Conservation (phyloP, 1,284 basidiomycete species). For the Bondarzewia mesenterica region DNA sequence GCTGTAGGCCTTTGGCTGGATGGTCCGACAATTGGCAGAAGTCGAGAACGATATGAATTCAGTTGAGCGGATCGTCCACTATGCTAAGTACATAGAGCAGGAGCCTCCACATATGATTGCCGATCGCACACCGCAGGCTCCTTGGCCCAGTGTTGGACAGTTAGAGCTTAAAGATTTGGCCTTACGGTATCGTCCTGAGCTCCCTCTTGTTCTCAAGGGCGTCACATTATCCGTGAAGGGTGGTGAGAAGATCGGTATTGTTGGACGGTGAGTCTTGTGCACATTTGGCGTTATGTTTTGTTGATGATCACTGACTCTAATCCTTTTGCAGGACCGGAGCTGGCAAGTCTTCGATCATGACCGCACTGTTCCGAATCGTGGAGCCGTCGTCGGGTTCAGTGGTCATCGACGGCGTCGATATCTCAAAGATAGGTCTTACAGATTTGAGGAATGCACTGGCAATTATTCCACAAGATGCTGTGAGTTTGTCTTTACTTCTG, state of each 20-base stretch:
- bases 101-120: constrained; percentile 68
- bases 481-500: constrained; percentile 26
- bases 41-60: constrained; percentile 92
- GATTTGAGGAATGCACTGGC: constrained; percentile 64
- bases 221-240: constrained; percentile 56
- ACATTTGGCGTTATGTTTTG: neutral
- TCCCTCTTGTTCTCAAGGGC: constrained; percentile 61
- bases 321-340: constrained; percentile 53
- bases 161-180: constrained; percentile 58
- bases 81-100: constrained; percentile 69
- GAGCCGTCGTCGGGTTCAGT: constrained; percentile 63
- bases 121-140: constrained; percentile 44
- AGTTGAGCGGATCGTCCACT: constrained; percentile 79
- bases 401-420: constrained; percentile 58
- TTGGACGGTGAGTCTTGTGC: constrained; percentile 42
- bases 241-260: constrained; percentile 88
- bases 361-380: constrained; percentile 35
- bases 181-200: constrained; percentile 64
- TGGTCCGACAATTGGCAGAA: constrained; percentile 78
- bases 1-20: constrained; percentile 63
- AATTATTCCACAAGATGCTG: constrained; percentile 86
- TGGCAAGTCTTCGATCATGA: constrained; percentile 63
- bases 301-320: neutral
- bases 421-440: constrained; percentile 56
- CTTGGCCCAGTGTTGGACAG: constrained; percentile 64